Base-by-base conservation (phyloP, 2,329 filamentous ascomycete species). In the Cladosporium austrohemisphaericum region DNA sequence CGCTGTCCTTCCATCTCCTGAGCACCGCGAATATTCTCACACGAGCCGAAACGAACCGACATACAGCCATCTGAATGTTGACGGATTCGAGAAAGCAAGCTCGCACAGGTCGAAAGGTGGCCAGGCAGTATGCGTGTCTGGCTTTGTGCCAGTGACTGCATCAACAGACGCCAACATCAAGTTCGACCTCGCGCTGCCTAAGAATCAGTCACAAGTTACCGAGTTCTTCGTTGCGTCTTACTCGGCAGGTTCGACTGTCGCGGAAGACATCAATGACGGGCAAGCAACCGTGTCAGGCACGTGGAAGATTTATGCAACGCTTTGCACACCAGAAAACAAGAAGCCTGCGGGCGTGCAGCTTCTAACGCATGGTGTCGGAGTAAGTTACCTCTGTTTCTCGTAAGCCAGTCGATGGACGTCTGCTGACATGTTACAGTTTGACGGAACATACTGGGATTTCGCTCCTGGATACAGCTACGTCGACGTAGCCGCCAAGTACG, bases 331-430 rank as follows among this genome's bases (percentile, higher is more conserved):
- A 2, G 49, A 53, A 11, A 50, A 50, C 20, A 47, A 23, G 28
- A 55, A 29, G 36, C 51, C 52, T 6, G 54, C 36, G 11, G 63
- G 59, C 7, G 58, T 72, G 5, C 71, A 73, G 53, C 55, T 72
- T 40, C 56, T 72, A 20, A 69, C 66, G 9, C 69, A 72, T 49
- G 71, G 71, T 36, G 63, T 67, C 41, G 69, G 67, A 7, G 43
- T 46, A 35, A 26, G 43, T 16, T 2, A 1, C 25, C 13, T 23
- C 10, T 16, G 9, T 40, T 9, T 7, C 10, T 11, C 3, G 13
- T 2, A 14, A 23, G 11, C 11, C 5, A 14, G 2, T 8, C 13
- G 9, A n/a, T n/a, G 22, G 4, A 40, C 13, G 4, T 3, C 10
- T 40, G 23, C 43, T 46, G 6, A 46, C 32, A 20, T 32, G 2